Conservation (phyloP, 139 green algal genomes). For the Closterium sp. region DNA sequence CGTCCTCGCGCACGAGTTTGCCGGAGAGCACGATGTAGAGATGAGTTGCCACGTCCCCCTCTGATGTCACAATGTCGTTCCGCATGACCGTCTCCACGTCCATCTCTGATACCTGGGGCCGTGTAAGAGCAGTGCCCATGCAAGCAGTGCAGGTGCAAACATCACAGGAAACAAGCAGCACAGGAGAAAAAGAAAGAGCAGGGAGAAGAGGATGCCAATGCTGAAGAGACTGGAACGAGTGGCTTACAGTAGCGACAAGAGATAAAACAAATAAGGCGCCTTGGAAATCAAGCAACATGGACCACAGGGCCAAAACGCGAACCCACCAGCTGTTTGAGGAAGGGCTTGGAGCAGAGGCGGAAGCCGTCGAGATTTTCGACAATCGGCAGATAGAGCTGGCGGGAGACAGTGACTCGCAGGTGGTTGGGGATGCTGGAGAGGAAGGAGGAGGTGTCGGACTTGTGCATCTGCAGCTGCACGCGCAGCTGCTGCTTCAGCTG, state of each 20-base stretch:
- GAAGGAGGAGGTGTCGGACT: not conserved
- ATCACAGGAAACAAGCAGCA: not conserved
- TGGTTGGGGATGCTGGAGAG: slow-evolving; percentile 1
- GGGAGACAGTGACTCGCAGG: slow-evolving; percentile 9
- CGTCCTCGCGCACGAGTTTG: slow-evolving; percentile 2
- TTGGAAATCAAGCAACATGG: too few relatives aligned
- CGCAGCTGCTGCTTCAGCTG: slow-evolving; percentile 17
- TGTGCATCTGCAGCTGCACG: not conserved
- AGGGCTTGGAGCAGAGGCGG: not conserved
- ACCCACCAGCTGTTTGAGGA: slow-evolving; percentile 22
- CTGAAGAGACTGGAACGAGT: too few relatives aligned
- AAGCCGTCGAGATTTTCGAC: not conserved
- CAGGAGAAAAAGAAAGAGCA: not conserved
- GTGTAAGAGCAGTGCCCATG: too few relatives aligned
- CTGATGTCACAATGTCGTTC: not conserved
- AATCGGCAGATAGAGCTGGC: slow-evolving; percentile 11
- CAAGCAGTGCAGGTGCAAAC: not conserved
- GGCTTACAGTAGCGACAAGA: too few relatives aligned
- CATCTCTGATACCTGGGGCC: slow-evolving; percentile 9
- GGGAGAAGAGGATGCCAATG: too few relatives aligned
- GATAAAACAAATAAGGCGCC: too few relatives aligned
- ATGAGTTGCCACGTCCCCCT: not conserved
- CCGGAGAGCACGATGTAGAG: slow-evolving; percentile 14
- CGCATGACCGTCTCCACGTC: not conserved
- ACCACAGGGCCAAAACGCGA: not conserved